Evolutionary conservation across 306 rosid genomes (phyloP).

Genomic region (Vigna radiata): DNA sequence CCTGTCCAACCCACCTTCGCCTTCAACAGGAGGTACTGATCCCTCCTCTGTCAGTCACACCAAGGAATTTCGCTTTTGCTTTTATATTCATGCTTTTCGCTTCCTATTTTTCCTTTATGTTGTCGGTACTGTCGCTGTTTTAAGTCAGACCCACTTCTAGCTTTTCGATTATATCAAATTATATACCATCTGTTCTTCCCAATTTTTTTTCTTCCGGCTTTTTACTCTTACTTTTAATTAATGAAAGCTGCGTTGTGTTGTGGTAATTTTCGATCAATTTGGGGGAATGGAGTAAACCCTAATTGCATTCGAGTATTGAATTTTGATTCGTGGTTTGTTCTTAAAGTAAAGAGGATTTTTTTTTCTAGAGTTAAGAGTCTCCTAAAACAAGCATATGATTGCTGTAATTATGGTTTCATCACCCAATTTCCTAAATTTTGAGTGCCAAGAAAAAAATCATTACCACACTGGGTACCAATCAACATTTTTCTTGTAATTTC

Average conservation of each 20-base stretch:
- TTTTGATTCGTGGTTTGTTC: too few relatives aligned
- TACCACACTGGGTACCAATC: not conserved
- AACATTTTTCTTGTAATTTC: too few relatives aligned
- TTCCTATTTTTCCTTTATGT: not conserved
- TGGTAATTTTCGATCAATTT: not conserved
- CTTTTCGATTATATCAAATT: not conserved
- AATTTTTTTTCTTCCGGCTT: not conserved
- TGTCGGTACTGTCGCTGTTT: not conserved
- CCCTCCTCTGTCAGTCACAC: too few relatives aligned
- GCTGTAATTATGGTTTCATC: too few relatives aligned
- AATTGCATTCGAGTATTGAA: too few relatives aligned
- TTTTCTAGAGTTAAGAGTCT: too few relatives aligned
- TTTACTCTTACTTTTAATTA: not conserved
- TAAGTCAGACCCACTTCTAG: not conserved
- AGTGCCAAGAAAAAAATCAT: not conserved
- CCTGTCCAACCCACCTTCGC: constrained; percentile 40
- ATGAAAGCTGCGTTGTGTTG: too few relatives aligned
- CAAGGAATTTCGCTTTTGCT: too few relatives aligned
- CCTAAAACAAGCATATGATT: too few relatives aligned
- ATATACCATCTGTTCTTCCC: not conserved
- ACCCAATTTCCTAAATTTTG: too few relatives aligned
- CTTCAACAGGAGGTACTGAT: constrained; percentile 53
- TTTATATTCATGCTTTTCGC: too few relatives aligned
- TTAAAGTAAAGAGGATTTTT: too few relatives aligned
- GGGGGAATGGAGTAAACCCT: not conserved